Evolutionary conservation across 805 yeast species (phyloP), one percentile per base, ranked within the genome.

Genomic region (Ogataea trehalophila): DNA sequence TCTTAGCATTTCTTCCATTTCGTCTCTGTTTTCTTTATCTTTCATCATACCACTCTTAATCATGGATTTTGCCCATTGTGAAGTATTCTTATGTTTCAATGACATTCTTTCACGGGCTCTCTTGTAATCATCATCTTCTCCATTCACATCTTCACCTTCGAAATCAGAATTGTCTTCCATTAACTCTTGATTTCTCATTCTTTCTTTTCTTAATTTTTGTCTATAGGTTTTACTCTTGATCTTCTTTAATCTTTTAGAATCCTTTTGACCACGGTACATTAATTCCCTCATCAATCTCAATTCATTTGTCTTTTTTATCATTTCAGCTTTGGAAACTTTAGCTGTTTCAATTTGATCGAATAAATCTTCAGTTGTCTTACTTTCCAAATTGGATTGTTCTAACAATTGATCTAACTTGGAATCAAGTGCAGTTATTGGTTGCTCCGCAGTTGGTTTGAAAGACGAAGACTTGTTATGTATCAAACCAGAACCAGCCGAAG

Each of bases 71-170:
- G 97, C 97, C 97, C 97, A 94, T 59, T 81, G 79, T 7, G 91
- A 80, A 41, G 85, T 85, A 41, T 90, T 87, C 65, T 87, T 90
- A 70, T 92, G 98, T 58, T 88, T 87, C 56, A 91, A 74, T 3
- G 87, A 74, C 95, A 95, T 94, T 66, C 99, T 80, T 67, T 94
- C 98, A 53, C 80, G 78, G 1, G 97, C 98, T 50, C 98, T 77
- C 50, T 77, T 77, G 53, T 79, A 72, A 56, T 85, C 95, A 50
- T 77, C 83, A 49, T 83, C 91, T 52, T 83, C 84, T 4, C 59
- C 68, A 31, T 72, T 75, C 37, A 65, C 74, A 33, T 70, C 77
- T 36, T 69, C 77, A 26, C 72, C 79, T 31, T 75, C 79, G 14
- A 67, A 70, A 20, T 69, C 78, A n/a, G 66, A 71, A n/a, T 38